Conservation (phyloP, 2,329 filamentous ascomycete species). For the Fonsecaea nubica region DNA sequence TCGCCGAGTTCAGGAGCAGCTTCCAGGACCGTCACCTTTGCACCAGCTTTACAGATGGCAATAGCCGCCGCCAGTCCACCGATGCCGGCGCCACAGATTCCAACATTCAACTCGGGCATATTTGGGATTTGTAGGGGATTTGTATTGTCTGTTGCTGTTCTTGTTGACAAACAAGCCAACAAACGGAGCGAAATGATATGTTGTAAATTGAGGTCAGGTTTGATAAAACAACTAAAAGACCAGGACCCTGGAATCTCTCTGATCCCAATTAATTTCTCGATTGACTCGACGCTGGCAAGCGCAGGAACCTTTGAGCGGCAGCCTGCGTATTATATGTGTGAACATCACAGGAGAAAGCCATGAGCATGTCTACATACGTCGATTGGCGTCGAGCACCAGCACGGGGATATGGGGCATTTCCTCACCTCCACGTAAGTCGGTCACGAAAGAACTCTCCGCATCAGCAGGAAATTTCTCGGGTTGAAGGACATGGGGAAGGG, state of each 20-base stretch:
- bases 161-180: neutral
- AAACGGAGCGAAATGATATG: neutral
- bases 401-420: conserved; percentile 1
- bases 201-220: neutral
- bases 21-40: conserved; percentile 39
- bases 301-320: neutral
- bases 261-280: neutral
- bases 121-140: neutral
- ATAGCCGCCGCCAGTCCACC: conserved; percentile 56
- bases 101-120: conserved; percentile 37
- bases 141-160: neutral
- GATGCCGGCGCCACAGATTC: conserved; percentile 50
- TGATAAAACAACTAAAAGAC: neutral
- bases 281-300: neutral
- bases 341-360: neutral
- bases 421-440: conserved; percentile 5
- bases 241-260: neutral
- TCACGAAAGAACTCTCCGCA: conserved; percentile 14
- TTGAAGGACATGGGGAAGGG: neutral
- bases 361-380: neutral
- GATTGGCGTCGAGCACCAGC: neutral
- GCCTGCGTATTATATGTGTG: neutral
- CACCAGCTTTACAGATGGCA: conserved; percentile 49
- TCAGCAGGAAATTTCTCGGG: conserved; percentile 20
- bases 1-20: conserved; percentile 49